Evolutionary conservation across 2,329 filamentous ascomycete species (phyloP).

Genomic region (Dothideomycetes sp.): DNA sequence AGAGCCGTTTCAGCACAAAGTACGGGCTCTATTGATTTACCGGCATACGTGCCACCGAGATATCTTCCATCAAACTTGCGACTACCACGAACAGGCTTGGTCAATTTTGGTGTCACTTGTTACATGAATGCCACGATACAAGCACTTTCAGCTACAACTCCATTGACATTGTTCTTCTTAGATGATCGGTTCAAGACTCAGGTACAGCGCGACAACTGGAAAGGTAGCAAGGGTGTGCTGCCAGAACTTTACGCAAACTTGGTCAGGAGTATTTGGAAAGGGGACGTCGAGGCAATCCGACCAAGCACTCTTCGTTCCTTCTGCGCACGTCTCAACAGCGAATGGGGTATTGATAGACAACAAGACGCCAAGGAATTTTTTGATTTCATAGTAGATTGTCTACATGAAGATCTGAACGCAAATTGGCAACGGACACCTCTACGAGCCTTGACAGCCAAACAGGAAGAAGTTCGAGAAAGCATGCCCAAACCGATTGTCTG

Average conservation of each 20-base stretch:
- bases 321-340: slow-evolving; percentile 52
- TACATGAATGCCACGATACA: slow-evolving; percentile 92
- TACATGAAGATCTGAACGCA: slow-evolving; percentile 79
- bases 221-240: slow-evolving; percentile 54
- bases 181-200: slow-evolving; percentile 51
- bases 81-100: slow-evolving; percentile 61
- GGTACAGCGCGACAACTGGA: slow-evolving; percentile 55
- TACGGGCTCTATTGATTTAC: slow-evolving; percentile 28
- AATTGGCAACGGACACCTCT: slow-evolving; percentile 52
- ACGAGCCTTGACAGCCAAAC: slow-evolving; percentile 47
- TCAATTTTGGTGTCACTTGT: slow-evolving; percentile 75
- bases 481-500: slow-evolving; percentile 57
- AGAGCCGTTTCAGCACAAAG: slow-evolving; percentile 29
- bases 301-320: slow-evolving; percentile 47
- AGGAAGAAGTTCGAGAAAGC: slow-evolving; percentile 53
- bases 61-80: slow-evolving; percentile 34
- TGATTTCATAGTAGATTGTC: slow-evolving; percentile 67
- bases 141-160: slow-evolving; percentile 63
- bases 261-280: slow-evolving; percentile 54
- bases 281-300: slow-evolving; percentile 39
- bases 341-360: slow-evolving; percentile 66
- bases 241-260: slow-evolving; percentile 54
- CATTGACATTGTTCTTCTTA: slow-evolving; percentile 54
- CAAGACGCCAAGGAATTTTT: slow-evolving; percentile 92
- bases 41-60: slow-evolving; percentile 38